These are phyloP conservation scores for Beauveria sp. DNA, from an alignment of 2,329 filamentous ascomycete genomes.

Conservation along the genomic window DNA sequence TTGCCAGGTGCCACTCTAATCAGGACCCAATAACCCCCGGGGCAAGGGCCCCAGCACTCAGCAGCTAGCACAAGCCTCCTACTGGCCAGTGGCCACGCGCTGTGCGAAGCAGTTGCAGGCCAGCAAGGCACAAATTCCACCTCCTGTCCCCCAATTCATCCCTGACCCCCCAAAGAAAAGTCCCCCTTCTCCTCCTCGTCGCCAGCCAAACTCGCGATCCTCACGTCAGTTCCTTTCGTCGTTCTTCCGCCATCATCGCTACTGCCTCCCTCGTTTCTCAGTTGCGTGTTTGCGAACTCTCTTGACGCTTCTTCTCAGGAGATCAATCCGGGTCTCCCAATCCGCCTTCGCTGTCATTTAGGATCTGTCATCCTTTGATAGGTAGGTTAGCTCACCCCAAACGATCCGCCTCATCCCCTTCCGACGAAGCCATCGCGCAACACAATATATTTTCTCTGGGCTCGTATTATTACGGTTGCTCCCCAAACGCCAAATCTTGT, in stretches of 20 bases:
- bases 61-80: conserved; percentile 3
- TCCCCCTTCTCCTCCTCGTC: conserved; percentile 17
- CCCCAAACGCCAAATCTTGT: not conserved
- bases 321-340: not conserved
- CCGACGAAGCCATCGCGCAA: conserved; percentile 1
- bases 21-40: conserved; percentile 13
- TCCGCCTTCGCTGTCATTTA: conserved; percentile 3
- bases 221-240: conserved; percentile 18
- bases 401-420: not conserved
- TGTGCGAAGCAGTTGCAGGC: conserved; percentile 9
- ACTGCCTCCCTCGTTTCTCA: conserved; percentile 24
- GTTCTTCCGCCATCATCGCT: conserved; percentile 28
- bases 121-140: conserved; percentile 28
- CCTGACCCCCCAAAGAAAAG: conserved; percentile 19
- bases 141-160: conserved; percentile 13
- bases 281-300: conserved; percentile 10
- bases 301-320: conserved; percentile 1
- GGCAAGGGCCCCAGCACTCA: conserved; percentile 18
- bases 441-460: not conserved
- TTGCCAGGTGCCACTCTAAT: conserved; percentile 16
- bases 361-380: conserved; percentile 9
- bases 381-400: conserved; percentile 1
- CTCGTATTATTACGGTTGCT: not conserved
- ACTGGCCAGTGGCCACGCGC: not conserved
- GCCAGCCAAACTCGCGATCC: conserved; percentile 14